Percentiles rank a stretch among this genome's conserved stretches.
Conservation (phyloP, 495 filamentous ascomycete genomes). For the Aspergillus hancockii region DNA sequence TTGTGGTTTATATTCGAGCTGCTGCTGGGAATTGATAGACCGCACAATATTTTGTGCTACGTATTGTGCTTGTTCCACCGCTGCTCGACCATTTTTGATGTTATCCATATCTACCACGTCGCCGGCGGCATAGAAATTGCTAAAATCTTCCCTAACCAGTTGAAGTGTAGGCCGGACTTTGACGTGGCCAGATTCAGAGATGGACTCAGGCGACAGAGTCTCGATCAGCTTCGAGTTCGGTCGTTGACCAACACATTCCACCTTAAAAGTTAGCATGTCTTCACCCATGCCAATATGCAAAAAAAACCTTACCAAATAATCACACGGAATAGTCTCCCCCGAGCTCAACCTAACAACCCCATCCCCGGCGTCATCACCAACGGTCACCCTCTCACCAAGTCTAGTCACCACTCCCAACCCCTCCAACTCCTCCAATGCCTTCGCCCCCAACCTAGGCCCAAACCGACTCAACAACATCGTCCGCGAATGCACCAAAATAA, state of each 20-base stretch:
- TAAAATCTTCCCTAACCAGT: conserved; percentile 31
- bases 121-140: conserved; percentile 51
- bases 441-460: conserved; percentile 39
- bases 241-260: conserved; percentile 26
- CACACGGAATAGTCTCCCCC: conserved; percentile 16
- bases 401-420: conserved; percentile 44
- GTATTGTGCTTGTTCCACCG: conserved; percentile 41
- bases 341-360: conserved; percentile 11
- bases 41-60: conserved; percentile 49
- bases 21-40: conserved; percentile 25
- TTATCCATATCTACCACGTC: conserved; percentile 51
- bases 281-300: conserved; percentile 5
- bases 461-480: conserved; percentile 45
- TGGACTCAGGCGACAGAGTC: conserved; percentile 24
- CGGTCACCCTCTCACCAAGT: conserved; percentile 35
- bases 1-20: conserved; percentile 19
- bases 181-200: conserved; percentile 45
- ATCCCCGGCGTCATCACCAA: conserved; percentile 6
- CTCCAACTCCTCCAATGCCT: conserved; percentile 34
- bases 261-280: conserved; percentile 6
- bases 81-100: conserved; percentile 47
- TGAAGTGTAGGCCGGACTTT: conserved; percentile 52
- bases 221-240: conserved; percentile 21
- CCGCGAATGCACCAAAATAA: conserved; percentile 55
- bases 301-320: conserved; percentile 17